phyloP scores from a whole-genome alignment of 257 asterid species.

The Penstemon eatonii region DNA sequence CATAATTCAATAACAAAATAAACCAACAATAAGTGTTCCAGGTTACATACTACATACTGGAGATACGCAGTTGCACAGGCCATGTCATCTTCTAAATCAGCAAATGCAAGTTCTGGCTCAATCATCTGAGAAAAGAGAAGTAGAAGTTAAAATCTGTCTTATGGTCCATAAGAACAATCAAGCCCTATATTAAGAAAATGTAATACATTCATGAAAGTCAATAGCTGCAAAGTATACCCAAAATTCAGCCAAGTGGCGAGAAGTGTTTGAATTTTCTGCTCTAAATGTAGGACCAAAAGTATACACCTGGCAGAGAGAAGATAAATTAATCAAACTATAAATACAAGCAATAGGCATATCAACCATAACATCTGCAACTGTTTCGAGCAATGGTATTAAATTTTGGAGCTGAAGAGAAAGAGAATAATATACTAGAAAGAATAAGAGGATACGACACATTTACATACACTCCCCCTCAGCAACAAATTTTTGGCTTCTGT shows the following conservation, averaged over 20 bases:
- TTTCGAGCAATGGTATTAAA: constrained; percentile 19
- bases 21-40: constrained; percentile 40
- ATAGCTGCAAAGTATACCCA: constrained; percentile 57
- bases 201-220: constrained; percentile 1
- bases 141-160: constrained; percentile 29
- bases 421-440: constrained; percentile 3
- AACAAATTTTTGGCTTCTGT: too few relatives aligned
- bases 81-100: constrained; percentile 98
- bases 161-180: constrained; percentile 15
- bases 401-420: not conserved
- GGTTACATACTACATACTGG: constrained; percentile 99
- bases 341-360: constrained; percentile 1
- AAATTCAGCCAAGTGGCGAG: constrained; percentile 95
- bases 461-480: too few relatives aligned
- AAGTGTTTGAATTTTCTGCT: constrained; percentile 96
- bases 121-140: constrained; percentile 68
- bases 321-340: constrained; percentile 25
- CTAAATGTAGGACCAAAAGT: constrained; percentile 99
- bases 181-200: constrained; percentile 3
- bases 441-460: not conserved
- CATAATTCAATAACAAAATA: constrained; percentile 10
- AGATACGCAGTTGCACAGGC: constrained; percentile 99
- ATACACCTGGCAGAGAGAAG: constrained; percentile 64
- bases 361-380: constrained; percentile 1
- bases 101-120: constrained; percentile 98